A percentile compares a stretch with the other conserved stretches of the same genome.
phyloP scores from a whole-genome alignment of 1,284 basidiomycete genomes.

The Malassezia globosa region DNA sequence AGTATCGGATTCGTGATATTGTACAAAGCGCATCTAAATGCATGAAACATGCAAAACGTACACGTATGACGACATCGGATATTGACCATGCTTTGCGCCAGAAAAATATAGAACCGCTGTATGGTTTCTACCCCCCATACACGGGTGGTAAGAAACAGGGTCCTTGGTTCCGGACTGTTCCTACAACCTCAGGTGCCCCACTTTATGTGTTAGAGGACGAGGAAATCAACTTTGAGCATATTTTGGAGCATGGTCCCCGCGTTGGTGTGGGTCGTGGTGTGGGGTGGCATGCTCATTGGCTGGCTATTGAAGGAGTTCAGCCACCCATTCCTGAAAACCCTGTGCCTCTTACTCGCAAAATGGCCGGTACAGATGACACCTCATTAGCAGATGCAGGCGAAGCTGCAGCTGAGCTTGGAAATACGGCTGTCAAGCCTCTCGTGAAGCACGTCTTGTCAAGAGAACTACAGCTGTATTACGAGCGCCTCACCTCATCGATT shows the following conservation, averaged over 20 bases:
- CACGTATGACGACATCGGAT: constrained; percentile 74
- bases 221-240: constrained; percentile 80
- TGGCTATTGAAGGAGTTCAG: constrained; percentile 94
- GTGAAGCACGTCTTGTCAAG: constrained; percentile 87
- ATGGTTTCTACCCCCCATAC: constrained; percentile 20
- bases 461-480: constrained; percentile 90
- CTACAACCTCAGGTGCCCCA: constrained; percentile 44
- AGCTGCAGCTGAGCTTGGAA: constrained; percentile 12
- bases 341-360: constrained; percentile 49
- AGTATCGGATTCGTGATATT: constrained; percentile 87
- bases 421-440: constrained; percentile 38
- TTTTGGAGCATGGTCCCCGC: constrained; percentile 30
- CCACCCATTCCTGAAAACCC: constrained; percentile 94
- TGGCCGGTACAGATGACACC: constrained; percentile 21
- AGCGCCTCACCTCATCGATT: constrained; percentile 63
- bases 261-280: constrained; percentile 39
- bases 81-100: constrained; percentile 86
- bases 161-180: constrained; percentile 45
- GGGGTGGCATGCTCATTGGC: constrained; percentile 61
- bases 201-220: constrained; percentile 90
- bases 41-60: constrained; percentile 83
- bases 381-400: constrained; percentile 18
- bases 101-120: constrained; percentile 67
- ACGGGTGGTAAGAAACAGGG: constrained; percentile 15
- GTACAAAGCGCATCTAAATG: constrained; percentile 93